phyloP scores from a whole-genome alignment of 176 grass and related monocot species.

The Hsuehochloa calcarea region DNA sequence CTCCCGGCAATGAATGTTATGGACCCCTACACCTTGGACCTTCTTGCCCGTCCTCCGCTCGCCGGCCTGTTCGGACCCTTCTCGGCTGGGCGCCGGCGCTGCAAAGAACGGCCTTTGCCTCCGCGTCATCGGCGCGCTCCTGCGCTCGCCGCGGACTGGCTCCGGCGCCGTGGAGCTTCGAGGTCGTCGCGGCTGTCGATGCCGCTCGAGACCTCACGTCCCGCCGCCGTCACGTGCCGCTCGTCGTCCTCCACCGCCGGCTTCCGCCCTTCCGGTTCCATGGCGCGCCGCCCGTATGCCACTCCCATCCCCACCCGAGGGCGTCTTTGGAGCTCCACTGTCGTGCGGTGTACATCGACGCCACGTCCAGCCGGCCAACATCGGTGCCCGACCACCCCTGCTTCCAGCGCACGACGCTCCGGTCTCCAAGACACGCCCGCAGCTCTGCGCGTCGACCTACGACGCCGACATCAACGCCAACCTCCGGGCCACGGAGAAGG shows the following conservation, averaged over 20 bases:
- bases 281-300: neutral
- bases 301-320: no score
- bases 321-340: neutral
- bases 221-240: no score
- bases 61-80: neutral
- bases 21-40: neutral
- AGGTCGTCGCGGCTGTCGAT: no score
- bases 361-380: neutral
- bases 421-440: neutral
- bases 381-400: neutral
- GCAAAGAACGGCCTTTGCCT: neutral
- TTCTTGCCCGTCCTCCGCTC: neutral
- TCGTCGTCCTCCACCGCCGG: neutral
- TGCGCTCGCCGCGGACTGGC: no score
- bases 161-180: no score
- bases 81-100: neutral
- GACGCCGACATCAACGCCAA: conserved; percentile 10
- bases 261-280: neutral
- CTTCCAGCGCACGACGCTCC: no score
- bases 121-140: neutral
- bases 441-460: neutral
- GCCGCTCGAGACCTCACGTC: no score
- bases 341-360: neutral
- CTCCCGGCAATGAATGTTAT: neutral
- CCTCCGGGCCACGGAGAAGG: conserved; percentile 11